Evolutionary conservation across 768 basidiomycete genomes (phyloP).

Genomic region (Leccinum boreale): DNA sequence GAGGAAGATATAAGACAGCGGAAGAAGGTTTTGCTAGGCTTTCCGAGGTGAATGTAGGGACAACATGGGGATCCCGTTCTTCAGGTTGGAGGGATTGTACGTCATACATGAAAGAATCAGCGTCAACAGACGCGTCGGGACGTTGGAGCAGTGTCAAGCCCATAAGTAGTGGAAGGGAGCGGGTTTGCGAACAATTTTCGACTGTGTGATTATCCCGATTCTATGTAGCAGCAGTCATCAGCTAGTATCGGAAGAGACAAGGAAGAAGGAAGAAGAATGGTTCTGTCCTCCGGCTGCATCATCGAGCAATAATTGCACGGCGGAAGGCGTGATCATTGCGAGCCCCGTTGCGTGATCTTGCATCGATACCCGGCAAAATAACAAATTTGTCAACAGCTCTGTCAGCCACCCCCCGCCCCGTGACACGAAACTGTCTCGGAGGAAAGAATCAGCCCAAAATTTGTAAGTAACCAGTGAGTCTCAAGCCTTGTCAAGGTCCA

Average conservation of each 20-base stretch:
- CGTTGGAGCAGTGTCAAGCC: slow-evolving; percentile 13
- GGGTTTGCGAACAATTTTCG: neutral
- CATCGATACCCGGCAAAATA: slow-evolving; percentile 13
- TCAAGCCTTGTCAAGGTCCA: too few relatives aligned
- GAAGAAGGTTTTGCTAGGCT: slow-evolving; percentile 34
- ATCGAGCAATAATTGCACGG: neutral
- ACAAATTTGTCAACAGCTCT: slow-evolving; percentile 7
- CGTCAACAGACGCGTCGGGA: neutral
- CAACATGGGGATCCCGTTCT: slow-evolving; percentile 48
- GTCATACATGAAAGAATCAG: neutral
- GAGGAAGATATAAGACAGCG: slow-evolving; percentile 79
- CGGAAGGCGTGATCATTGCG: slow-evolving; percentile 16
- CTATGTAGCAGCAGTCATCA: slow-evolving; percentile 8
- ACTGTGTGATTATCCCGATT: neutral
- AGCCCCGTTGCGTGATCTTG: slow-evolving; percentile 32
- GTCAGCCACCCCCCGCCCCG: neutral
- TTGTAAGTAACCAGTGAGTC: neutral
- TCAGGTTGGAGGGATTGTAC: neutral
- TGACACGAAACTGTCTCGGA: neutral
- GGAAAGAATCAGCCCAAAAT: neutral
- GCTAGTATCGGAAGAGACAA: neutral
- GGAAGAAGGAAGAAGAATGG: neutral
- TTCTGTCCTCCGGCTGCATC: neutral
- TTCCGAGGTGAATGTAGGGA: slow-evolving; percentile 48
- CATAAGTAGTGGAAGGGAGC: slow-evolving; percentile 10